Percentiles rank a stretch among this genome's conserved stretches.
Conservation (phyloP, 2,329 filamentous ascomycete species). For the Pseudocercospora musae region DNA sequence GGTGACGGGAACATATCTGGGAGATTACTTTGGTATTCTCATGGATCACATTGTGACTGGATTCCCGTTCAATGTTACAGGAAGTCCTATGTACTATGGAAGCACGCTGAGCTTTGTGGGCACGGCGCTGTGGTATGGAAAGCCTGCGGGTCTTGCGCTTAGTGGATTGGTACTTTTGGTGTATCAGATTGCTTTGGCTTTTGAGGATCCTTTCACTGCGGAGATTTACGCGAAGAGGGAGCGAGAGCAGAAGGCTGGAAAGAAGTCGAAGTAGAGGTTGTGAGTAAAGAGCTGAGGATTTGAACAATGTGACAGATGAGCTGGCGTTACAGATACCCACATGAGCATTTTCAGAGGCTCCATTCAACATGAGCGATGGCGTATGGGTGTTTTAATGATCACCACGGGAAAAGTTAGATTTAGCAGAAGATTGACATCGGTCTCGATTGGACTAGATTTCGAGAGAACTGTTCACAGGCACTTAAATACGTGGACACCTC, state of each 20-base stretch:
- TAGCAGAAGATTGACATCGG: neutral
- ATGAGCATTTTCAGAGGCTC: slow-evolving; percentile 16
- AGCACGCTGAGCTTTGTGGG: slow-evolving; percentile 90
- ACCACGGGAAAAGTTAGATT: slow-evolving; percentile 2
- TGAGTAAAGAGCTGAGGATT: neutral
- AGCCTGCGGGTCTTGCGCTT: slow-evolving; percentile 78
- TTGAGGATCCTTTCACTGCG: slow-evolving; percentile 91
- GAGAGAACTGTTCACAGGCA: neutral
- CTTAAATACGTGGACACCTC: neutral
- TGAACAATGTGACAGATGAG: slow-evolving; percentile 6
- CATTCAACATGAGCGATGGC: slow-evolving; percentile 34
- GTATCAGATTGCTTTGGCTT: slow-evolving; percentile 77
- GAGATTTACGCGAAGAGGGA: slow-evolving; percentile 90
- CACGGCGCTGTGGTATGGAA: slow-evolving; percentile 77
- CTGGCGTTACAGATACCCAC: slow-evolving; percentile 19
- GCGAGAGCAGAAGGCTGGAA: slow-evolving; percentile 40
- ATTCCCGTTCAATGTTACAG: slow-evolving; percentile 91
- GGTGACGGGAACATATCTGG: slow-evolving; percentile 91
- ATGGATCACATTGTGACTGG: slow-evolving; percentile 93
- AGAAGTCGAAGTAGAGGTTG: slow-evolving; percentile 14
- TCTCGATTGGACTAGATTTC: neutral
- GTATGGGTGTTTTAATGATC: slow-evolving; percentile 4
- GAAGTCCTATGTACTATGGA: slow-evolving; percentile 95
- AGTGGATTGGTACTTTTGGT: slow-evolving; percentile 71
- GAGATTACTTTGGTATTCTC: slow-evolving; percentile 97